Conservation (phyloP, 2,329 filamentous ascomycete genomes). For the Paracoccidioides brasiliensis region DNA sequence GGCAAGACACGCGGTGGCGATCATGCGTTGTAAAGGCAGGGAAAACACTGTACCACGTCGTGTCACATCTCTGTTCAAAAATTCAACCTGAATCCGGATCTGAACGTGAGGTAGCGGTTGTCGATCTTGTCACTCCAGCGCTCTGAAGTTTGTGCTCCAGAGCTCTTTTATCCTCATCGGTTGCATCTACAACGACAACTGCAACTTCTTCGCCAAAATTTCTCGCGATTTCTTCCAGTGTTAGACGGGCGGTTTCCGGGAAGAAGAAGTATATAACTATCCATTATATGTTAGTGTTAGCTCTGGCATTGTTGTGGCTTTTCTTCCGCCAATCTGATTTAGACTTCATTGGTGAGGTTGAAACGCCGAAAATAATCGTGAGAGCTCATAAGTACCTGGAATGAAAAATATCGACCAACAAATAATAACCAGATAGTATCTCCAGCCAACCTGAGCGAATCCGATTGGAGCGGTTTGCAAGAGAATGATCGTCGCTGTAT, state of each 20-base stretch:
- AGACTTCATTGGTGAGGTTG: not conserved
- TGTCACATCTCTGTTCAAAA: not conserved
- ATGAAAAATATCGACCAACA: slow-evolving; percentile 32
- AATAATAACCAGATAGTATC: slow-evolving; percentile 39
- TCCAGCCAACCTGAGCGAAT: slow-evolving; percentile 36
- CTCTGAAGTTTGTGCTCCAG: slow-evolving; percentile 10
- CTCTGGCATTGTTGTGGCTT: no score
- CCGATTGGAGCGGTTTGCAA: slow-evolving; percentile 36
- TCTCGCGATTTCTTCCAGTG: slow-evolving; percentile 34
- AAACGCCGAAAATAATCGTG: not conserved
- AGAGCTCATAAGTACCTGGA: slow-evolving; percentile 17
- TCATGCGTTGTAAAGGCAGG: not conserved
- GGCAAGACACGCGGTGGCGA: not conserved
- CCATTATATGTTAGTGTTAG: not conserved
- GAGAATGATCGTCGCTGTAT: slow-evolving; percentile 34
- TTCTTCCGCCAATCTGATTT: not conserved
- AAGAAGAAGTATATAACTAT: slow-evolving; percentile 34
- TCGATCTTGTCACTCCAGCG: not conserved
- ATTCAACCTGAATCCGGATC: not conserved
- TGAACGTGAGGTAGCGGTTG: not conserved
- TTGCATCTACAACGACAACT: slow-evolving; percentile 33
- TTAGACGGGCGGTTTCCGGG: slow-evolving; percentile 31
- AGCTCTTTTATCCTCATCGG: slow-evolving; percentile 25
- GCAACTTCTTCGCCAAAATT: slow-evolving; percentile 41
- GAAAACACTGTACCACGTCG: not conserved